Conservation (phyloP, 768 basidiomycete species). For the Collybia sp. region DNA sequence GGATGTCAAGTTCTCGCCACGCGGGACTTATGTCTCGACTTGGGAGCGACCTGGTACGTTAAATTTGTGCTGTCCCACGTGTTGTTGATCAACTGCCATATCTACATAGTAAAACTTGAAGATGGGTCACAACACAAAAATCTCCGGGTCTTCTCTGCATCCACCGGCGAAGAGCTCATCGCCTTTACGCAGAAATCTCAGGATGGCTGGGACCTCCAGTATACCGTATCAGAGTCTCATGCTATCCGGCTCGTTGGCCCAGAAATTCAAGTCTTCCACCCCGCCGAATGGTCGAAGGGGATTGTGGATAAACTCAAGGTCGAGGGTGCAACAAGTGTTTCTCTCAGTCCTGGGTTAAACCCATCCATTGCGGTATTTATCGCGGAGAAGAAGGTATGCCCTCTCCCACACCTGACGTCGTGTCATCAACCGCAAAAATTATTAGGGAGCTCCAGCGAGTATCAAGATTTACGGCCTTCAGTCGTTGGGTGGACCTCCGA, state of each 20-base stretch:
- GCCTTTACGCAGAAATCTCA: constrained; percentile 87
- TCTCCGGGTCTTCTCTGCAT: constrained; percentile 82
- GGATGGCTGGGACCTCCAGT: constrained; percentile 90
- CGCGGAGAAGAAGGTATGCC: constrained; percentile 83
- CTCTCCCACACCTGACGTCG: not conserved
- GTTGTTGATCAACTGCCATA: not conserved
- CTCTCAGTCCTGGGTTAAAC: constrained; percentile 80
- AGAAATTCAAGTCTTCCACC: constrained; percentile 82
- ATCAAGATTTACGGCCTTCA: constrained; percentile 80
- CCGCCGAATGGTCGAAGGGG: constrained; percentile 76
- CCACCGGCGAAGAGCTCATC: constrained; percentile 82
- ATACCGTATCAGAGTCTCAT: constrained; percentile 85
- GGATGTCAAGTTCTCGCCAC: constrained; percentile 89
- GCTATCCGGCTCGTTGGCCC: constrained; percentile 75
- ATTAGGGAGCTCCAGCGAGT: constrained; percentile 80
- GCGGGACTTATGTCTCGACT: constrained; percentile 89
- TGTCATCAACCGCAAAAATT: too few species aligned
- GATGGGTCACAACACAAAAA: constrained; percentile 93
- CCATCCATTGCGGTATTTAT: constrained; percentile 90
- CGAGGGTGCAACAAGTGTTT: constrained; percentile 75
- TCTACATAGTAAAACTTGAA: constrained; percentile 66
- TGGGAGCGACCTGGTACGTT: constrained; percentile 85
- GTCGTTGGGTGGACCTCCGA: constrained; percentile 54
- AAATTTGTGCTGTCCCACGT: not conserved
- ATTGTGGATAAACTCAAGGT: constrained; percentile 78